Conservation (phyloP, 2,329 filamentous ascomycete genomes). For the Colletotrichum acutatum region DNA sequence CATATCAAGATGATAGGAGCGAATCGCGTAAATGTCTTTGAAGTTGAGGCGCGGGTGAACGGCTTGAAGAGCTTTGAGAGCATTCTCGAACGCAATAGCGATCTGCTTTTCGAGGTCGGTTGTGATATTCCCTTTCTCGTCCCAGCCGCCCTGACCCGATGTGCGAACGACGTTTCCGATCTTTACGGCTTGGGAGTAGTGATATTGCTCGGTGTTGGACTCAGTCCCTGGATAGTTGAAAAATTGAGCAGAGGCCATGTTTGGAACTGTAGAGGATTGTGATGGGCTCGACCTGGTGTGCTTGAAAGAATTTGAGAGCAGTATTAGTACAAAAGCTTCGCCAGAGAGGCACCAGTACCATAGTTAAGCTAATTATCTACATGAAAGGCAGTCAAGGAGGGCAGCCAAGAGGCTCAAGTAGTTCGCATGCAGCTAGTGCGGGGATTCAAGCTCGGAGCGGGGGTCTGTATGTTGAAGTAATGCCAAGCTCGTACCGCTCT, state of each 20-base stretch:
- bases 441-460: neutral
- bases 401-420: neutral
- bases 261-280: no score
- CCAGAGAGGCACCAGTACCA: neutral
- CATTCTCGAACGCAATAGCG: conserved; percentile 46
- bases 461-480: neutral
- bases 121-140: conserved; percentile 36
- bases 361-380: neutral
- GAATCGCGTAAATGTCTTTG: conserved; percentile 41
- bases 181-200: conserved; percentile 43
- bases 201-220: conserved; percentile 39
- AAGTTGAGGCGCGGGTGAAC: conserved; percentile 45
- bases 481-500: neutral
- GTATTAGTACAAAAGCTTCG: neutral
- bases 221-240: conserved; percentile 36
- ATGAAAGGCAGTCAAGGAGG: neutral
- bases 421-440: neutral
- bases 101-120: conserved; percentile 51
- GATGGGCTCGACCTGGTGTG: neutral
- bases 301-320: neutral
- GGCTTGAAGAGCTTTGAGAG: conserved; percentile 39
- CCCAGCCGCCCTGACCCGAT: conserved; percentile 41
- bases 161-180: conserved; percentile 41
- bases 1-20: conserved; percentile 41
- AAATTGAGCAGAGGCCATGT: conserved; percentile 26